Percentiles rank a stretch among this genome's conserved stretches.
These are phyloP conservation scores for Malus hybrid DNA, from an alignment of 331 rosid genomes.

Conservation along the genomic window DNA sequence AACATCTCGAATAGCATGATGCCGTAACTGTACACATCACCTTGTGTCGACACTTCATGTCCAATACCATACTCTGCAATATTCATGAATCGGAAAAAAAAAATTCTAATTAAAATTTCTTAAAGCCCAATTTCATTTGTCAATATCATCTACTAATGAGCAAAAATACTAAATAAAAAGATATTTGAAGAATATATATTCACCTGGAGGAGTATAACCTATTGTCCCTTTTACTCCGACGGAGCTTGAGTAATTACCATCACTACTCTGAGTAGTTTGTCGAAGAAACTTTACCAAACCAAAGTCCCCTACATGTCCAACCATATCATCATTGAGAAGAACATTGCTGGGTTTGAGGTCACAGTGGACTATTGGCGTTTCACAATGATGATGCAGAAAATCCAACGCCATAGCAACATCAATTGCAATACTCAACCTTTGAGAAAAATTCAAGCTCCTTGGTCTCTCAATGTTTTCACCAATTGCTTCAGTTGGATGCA, in stretches of 20 bases:
- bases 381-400: neutral
- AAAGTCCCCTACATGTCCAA: conserved; percentile 1
- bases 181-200: neutral
- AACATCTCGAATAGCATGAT: neutral
- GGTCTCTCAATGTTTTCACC: neutral
- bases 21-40: conserved; percentile 4
- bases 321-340: neutral
- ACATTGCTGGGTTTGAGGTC: conserved; percentile 11
- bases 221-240: neutral
- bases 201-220: neutral
- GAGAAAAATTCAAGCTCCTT: neutral
- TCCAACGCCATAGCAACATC: conserved; percentile 13
- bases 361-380: neutral
- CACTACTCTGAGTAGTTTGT: neutral
- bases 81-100: too few species aligned
- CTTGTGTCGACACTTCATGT: neutral
- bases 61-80: conserved; percentile 5
- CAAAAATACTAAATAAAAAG: too few species aligned
- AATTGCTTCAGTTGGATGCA: neutral
- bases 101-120: too few species aligned
- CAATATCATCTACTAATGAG: too few species aligned
- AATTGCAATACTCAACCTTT: neutral
- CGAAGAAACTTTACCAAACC: neutral
- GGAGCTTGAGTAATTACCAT: neutral
- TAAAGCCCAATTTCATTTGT: too few species aligned